Evolutionary conservation across 768 basidiomycete species (phyloP), one percentile per base, ranked within the genome.

Genomic region (Rhizopogon roseolus): DNA sequence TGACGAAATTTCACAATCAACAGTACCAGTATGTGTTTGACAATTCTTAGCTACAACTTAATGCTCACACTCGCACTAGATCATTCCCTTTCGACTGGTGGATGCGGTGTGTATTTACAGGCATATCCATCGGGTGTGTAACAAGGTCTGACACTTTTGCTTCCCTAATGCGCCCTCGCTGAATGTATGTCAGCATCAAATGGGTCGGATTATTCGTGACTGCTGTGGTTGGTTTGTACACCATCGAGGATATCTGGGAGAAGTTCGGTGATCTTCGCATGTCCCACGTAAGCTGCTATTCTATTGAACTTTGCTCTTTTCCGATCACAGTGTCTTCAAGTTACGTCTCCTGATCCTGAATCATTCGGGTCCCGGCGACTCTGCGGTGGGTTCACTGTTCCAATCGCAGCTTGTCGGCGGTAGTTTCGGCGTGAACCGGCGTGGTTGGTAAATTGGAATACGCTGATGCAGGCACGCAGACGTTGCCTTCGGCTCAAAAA

Each of bases 331-430:
- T 98, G 60, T 99, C 19, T 99, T 99, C 85, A 97, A 98, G 71
- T 76, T 97, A 17, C 97, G 98, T 69, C 98, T 99, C 75, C 67
- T 98, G 67, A 80, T 99, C 57, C 76, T 99, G 49, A 95, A 91
- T 67, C 92, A 93, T 58, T 88, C 92, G 14, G 96, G 96, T 38
- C 92, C 97, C 19, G 97, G 95, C 14, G 96, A 99, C 65, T 89
- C 96, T 2, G 96, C 98, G 68, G 98, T 99, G 96, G 93, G 90
- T 67, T 97, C 93, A 6, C 77, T 98, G 17, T 99, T 99, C 81
- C 97, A 99, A 69, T 95, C 97, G 25, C 93, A 97, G 61, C 80
- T 99, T 2, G 79, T 82, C 34, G 97, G 97, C 14, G 98, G 98
- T 64, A 92, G 96, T 66, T 98, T 98, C 70, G 71, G 84, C 16